A percentile compares a stretch with the other conserved stretches of the same genome.
Conservation (phyloP, 306 rosid species). For the Quercus engelmannii region DNA sequence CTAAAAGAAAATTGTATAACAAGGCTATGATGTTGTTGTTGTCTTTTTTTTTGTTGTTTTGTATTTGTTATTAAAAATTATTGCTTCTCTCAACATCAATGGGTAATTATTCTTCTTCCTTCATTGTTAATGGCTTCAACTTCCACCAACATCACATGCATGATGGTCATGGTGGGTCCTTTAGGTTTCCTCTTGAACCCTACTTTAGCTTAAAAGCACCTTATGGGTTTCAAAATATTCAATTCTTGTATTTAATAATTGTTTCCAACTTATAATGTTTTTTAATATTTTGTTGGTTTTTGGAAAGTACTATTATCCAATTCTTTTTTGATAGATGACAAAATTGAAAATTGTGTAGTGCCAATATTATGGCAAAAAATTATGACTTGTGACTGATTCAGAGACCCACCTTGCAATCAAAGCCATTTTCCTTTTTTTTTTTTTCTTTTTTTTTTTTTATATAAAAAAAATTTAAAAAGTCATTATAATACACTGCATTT, state of each 20-base stretch:
- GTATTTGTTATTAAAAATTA: slow-evolving; percentile 1
- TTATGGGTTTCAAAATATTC: background rate
- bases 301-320: slow-evolving; percentile 7
- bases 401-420: background rate
- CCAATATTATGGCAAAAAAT: background rate
- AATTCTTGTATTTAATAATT: slow-evolving; percentile 4
- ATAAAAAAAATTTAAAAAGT: background rate
- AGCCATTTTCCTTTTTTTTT: background rate
- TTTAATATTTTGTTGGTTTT: slow-evolving; percentile 19
- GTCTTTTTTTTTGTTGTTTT: background rate
- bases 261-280: background rate
- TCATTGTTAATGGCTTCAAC: slow-evolving; percentile 31
- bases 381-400: background rate
- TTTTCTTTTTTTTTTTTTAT: too few relatives aligned
- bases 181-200: background rate
- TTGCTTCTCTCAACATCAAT: slow-evolving; percentile 21
- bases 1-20: background rate
- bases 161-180: slow-evolving; percentile 19
- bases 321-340: slow-evolving; percentile 20
- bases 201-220: slow-evolving; percentile 12
- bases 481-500: background rate
- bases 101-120: slow-evolving; percentile 29
- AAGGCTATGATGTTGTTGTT: background rate
- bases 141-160: slow-evolving; percentile 41
- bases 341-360: slow-evolving; percentile 26